phyloP scores from a whole-genome alignment of 352 stramenopile species.

The Globisporangium irregulare region DNA sequence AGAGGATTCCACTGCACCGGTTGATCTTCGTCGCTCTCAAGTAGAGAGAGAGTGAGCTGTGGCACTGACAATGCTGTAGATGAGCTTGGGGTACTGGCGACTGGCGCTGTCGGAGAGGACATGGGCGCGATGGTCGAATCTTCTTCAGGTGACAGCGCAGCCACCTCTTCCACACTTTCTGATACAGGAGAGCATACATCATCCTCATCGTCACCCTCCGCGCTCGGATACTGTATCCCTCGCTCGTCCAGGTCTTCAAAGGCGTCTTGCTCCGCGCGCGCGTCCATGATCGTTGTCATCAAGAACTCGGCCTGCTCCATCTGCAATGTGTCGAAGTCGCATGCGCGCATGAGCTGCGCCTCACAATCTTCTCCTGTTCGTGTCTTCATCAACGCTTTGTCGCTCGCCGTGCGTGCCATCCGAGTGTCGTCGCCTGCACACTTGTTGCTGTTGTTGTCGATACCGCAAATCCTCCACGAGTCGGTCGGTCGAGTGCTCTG shows the following conservation, averaged over 20 bases:
- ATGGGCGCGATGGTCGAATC: neutral
- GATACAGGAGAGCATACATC: neutral
- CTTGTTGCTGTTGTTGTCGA: neutral
- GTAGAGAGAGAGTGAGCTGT: neutral
- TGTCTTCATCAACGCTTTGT: neutral
- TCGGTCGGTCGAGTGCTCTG: neutral
- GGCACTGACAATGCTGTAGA: neutral
- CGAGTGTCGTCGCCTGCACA: neutral
- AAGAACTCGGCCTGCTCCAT: slow-evolving; percentile 20
- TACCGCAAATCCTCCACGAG: neutral
- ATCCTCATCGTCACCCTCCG: neutral
- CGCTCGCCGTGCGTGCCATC: neutral
- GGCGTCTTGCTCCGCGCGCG: slow-evolving; percentile 7
- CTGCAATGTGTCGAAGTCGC: slow-evolving; percentile 10
- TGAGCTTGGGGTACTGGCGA: neutral
- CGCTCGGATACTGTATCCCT: neutral
- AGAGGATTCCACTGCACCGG: slow-evolving; percentile 31
- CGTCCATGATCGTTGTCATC: slow-evolving; percentile 21
- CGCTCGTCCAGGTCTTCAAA: neutral
- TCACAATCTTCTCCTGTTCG: neutral
- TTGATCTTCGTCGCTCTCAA: neutral
- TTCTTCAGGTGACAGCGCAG: neutral
- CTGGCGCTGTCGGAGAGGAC: neutral
- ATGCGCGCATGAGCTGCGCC: slow-evolving; percentile 5
- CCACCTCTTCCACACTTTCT: neutral